Evolutionary conservation across 352 stramenopile species (phyloP), one percentile per base, ranked within the genome.

Genomic region (Phytophthora gonapodyides): DNA sequence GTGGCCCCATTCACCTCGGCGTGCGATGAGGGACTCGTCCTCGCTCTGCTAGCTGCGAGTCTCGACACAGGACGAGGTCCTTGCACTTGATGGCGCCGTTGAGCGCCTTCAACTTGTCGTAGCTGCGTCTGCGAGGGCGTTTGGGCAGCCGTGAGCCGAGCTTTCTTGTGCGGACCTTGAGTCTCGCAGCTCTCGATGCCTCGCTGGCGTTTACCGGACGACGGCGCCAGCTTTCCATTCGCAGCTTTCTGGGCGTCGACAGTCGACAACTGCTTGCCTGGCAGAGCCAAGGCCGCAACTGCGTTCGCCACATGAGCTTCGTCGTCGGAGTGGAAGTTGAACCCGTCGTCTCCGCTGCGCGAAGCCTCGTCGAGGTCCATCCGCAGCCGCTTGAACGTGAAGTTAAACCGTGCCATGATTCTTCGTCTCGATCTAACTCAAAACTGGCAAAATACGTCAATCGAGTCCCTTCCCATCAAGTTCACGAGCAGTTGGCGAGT

Each of bases 301-400:
- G 31, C 52, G 15, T 24, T 33, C 44, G 49, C 19, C 17, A 48
- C 27, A 7, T 40, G 17, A 6, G 52, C 47, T 12, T 53, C 38
- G 3, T 63, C 44, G 10, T 60, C 57, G 8, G 33, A 54, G 12
- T 35, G 48, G n/a, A 65, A 65, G 30, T 60, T 54, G 10, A 65
- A 60, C 1, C 35, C 40, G 7, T 57, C 12, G 21, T 30, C 11
- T 27, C 16, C 47, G 19, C 19, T 34, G 7, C 9, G 1, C 16
- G 15, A 33, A 10, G 1, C 33, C 24, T 55, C 57, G 21, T 54
- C 40, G 19, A 53, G 41, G 53, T 40, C 41, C 48, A 61, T 24
- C 7, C 49, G 49, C 41, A 47, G 24, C 4, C 49, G 41, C 50
- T 66, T 66, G n/a, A 49, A 55, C 34, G 24, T 49, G 34, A 54